Evolutionary conservation across 1,284 basidiomycete genomes (phyloP).

Genomic region (Singerocomus rubriflavus): DNA sequence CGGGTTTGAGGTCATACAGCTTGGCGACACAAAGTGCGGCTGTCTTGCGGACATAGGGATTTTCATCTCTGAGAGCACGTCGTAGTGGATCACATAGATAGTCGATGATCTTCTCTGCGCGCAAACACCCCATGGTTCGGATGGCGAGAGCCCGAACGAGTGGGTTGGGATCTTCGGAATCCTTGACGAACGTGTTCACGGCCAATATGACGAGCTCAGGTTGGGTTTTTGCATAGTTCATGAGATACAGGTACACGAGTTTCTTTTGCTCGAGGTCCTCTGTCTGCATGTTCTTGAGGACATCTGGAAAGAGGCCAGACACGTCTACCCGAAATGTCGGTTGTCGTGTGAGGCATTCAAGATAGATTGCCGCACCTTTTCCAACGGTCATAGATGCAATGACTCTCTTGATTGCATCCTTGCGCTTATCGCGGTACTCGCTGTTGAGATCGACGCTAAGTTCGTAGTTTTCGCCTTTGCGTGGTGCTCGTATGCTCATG

Average conservation of each 20-base stretch:
- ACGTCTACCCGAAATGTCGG: constrained; percentile 57
- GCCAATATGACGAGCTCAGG: constrained; percentile 97
- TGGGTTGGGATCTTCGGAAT: constrained; percentile 94
- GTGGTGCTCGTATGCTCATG: constrained; percentile 64
- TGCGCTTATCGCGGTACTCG: constrained; percentile 91
- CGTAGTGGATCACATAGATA: constrained; percentile 94
- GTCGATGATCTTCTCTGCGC: constrained; percentile 98
- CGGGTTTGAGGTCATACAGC: constrained; percentile 94
- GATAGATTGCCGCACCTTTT: constrained; percentile 57
- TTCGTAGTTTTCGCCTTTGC: constrained; percentile 92
- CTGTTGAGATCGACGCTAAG: constrained; percentile 94
- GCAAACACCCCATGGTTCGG: constrained; percentile 95
- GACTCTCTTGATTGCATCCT: constrained; percentile 97
- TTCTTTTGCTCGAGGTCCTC: constrained; percentile 96
- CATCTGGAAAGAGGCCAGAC: constrained; percentile 94
- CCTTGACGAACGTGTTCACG: constrained; percentile 98
- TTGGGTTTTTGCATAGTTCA: constrained; percentile 98
- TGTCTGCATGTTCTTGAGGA: constrained; percentile 98
- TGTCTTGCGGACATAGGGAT: constrained; percentile 97
- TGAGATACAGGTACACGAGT: constrained; percentile 96
- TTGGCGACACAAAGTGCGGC: constrained; percentile 96
- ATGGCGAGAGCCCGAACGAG: constrained; percentile 96
- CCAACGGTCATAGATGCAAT: constrained; percentile 97
- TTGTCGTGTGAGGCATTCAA: neutral
- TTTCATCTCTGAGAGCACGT: constrained; percentile 90